Evolutionary conservation across 2,329 filamentous ascomycete genomes (phyloP).

Genomic region (Diaporthe longicolla): DNA sequence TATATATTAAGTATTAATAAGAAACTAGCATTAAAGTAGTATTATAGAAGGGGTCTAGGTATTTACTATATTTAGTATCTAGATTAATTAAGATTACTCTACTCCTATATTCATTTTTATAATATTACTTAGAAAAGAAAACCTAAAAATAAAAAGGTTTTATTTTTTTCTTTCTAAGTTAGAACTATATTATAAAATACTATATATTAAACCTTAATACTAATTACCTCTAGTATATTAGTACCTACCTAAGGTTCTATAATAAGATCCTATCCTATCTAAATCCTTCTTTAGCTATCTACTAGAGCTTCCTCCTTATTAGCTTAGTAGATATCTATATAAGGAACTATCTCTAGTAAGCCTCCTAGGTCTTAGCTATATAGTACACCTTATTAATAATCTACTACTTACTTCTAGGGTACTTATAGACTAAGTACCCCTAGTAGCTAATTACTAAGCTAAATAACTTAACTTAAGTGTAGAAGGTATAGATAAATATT

Average conservation of each 20-base stretch:
- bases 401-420: background rate
- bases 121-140: background rate
- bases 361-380: background rate
- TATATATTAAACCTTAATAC: background rate
- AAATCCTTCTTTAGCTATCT: background rate
- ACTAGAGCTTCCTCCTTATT: background rate
- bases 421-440: background rate
- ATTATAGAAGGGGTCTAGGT: background rate
- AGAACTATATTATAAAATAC: background rate
- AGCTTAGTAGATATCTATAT: background rate
- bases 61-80: background rate
- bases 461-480: background rate
- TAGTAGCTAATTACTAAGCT: background rate
- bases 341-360: background rate
- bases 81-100: slow-evolving; percentile 1
- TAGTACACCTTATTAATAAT: background rate
- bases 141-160: background rate
- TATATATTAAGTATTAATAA: no score
- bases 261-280: background rate
- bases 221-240: background rate
- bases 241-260: background rate
- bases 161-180: background rate
- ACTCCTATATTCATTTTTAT: background rate
- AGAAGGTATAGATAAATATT: background rate
- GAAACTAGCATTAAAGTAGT: background rate